A percentile compares a stretch with the other conserved stretches of the same genome.
These are phyloP conservation scores for Lojkania enalia DNA, from an alignment of 2,329 filamentous ascomycete species.

Conservation along the genomic window DNA sequence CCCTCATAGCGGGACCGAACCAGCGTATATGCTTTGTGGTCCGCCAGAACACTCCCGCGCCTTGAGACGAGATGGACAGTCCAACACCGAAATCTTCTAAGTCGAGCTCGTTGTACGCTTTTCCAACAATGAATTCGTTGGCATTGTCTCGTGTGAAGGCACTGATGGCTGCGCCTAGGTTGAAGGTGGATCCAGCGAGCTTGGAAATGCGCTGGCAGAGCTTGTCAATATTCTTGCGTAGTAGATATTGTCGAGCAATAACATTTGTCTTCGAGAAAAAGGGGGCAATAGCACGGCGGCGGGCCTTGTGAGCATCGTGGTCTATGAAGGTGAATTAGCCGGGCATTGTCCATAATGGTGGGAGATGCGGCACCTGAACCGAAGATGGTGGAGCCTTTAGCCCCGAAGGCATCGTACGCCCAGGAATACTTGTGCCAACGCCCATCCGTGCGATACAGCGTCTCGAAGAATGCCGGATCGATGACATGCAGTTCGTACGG, in stretches of 20 bases:
- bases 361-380: slow-evolving; percentile 3
- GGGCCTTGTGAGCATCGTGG: slow-evolving; percentile 25
- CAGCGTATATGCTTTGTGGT: slow-evolving; percentile 12
- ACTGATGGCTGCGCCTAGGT: slow-evolving; percentile 15
- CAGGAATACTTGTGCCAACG: slow-evolving; percentile 5
- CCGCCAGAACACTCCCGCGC: slow-evolving; percentile 11
- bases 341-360: not conserved
- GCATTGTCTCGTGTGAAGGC: slow-evolving; percentile 23
- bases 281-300: slow-evolving; percentile 21
- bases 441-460: slow-evolving; percentile 20
- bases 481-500: slow-evolving; percentile 19
- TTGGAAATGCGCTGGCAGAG: slow-evolving; percentile 12
- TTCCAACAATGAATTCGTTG: slow-evolving; percentile 24
- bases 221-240: slow-evolving; percentile 15
- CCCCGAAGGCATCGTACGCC: slow-evolving; percentile 3
- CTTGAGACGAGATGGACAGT: slow-evolving; percentile 7
- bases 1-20: slow-evolving; percentile 12
- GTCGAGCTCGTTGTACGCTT: slow-evolving; percentile 23
- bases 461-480: slow-evolving; percentile 20
- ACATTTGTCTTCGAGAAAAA: slow-evolving; percentile 30
- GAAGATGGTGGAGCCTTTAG: slow-evolving; percentile 10
- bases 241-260: slow-evolving; percentile 15
- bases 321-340: slow-evolving; percentile 9
- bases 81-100: slow-evolving; percentile 20
- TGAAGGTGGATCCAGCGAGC: slow-evolving; percentile 7